Percentiles rank a stretch among this genome's conserved stretches.
These are phyloP conservation scores for Penicillium simplicissimum DNA, from an alignment of 495 filamentous ascomycete genomes.

Conservation along the genomic window DNA sequence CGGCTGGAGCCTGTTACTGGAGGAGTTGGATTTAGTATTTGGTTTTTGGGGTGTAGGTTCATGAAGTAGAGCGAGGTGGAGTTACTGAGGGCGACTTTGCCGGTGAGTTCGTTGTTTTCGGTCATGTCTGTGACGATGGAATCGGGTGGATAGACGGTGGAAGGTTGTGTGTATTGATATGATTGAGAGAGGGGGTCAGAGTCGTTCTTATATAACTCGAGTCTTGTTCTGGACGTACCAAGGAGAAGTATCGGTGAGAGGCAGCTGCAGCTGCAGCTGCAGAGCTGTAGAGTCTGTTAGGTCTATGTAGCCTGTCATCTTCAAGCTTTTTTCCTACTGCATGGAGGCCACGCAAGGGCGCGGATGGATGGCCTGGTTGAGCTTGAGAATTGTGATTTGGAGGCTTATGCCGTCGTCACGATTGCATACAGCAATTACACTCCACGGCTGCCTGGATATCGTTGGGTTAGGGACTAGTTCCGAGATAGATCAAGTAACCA, in stretches of 20 bases:
- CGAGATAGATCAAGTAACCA: no score
- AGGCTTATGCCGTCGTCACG: no score
- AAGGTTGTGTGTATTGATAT: not conserved
- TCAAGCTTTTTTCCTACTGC: not conserved
- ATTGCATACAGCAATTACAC: no score
- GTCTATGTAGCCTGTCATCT: not conserved
- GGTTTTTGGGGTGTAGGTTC: not conserved
- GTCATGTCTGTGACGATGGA: slow-evolving; percentile 9
- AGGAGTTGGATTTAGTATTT: not conserved
- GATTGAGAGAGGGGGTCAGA: not conserved
- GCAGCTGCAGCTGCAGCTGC: not conserved
- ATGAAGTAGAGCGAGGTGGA: not conserved
- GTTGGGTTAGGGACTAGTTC: no score
- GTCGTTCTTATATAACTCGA: not conserved
- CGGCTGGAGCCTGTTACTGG: slow-evolving; percentile 38
- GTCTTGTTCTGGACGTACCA: not conserved
- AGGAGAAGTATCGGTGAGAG: slow-evolving; percentile 4
- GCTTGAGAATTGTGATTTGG: not conserved
- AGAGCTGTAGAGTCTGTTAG: not conserved
- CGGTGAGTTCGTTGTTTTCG: slow-evolving; percentile 22
- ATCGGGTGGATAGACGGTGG: not conserved
- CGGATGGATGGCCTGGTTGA: not conserved
- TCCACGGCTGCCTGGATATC: no score
- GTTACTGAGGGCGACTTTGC: slow-evolving; percentile 32
- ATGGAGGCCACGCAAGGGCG: not conserved